A percentile compares a stretch with the other conserved stretches of the same genome.
These are phyloP conservation scores for Pyrenochaeta sp. DNA, from an alignment of 2,329 filamentous ascomycete species.

Conservation along the genomic window DNA sequence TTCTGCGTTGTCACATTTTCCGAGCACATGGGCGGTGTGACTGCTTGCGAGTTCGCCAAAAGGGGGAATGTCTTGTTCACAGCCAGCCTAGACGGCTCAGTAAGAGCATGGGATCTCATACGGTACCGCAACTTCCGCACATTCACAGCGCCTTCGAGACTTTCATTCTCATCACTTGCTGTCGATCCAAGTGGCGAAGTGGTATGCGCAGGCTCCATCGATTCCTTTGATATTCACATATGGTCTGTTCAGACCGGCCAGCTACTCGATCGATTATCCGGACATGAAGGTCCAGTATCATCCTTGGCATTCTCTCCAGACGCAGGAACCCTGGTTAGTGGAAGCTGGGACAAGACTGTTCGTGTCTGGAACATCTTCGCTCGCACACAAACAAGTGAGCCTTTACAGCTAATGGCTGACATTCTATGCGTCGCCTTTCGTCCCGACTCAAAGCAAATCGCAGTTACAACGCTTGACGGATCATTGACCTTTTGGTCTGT, in stretches of 20 bases:
- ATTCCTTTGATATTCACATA: constrained; percentile 96
- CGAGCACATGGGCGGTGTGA: constrained; percentile 93
- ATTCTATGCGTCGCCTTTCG: constrained; percentile 86
- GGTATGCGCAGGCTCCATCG: constrained; percentile 91
- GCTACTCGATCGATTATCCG: constrained; percentile 86
- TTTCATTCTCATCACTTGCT: constrained; percentile 92
- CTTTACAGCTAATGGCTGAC: constrained; percentile 89
- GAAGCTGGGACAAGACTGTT: constrained; percentile 96
- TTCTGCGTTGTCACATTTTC: constrained; percentile 99
- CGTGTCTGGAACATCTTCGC: constrained; percentile 96
- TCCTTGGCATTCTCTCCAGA: constrained; percentile 88
- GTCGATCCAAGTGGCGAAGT: constrained; percentile 98
- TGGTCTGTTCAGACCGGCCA: constrained; percentile 99
- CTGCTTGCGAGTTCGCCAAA: constrained; percentile 92
- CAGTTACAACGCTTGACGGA: constrained; percentile 90
- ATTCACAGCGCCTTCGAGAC: constrained; percentile 88
- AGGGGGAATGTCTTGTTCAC: constrained; percentile 96
- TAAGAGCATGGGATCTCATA: constrained; percentile 95
- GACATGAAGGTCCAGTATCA: constrained; percentile 93
- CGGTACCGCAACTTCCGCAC: constrained; percentile 97
- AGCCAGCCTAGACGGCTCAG: constrained; percentile 89
- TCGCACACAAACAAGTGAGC: constrained; percentile 93
- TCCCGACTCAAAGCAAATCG: constrained; percentile 89
- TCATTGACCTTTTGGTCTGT: constrained; percentile 96
- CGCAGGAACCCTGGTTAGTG: constrained; percentile 83